Base-by-base conservation (phyloP, 1,284 basidiomycete genomes). In the Ganoderma sinense region DNA sequence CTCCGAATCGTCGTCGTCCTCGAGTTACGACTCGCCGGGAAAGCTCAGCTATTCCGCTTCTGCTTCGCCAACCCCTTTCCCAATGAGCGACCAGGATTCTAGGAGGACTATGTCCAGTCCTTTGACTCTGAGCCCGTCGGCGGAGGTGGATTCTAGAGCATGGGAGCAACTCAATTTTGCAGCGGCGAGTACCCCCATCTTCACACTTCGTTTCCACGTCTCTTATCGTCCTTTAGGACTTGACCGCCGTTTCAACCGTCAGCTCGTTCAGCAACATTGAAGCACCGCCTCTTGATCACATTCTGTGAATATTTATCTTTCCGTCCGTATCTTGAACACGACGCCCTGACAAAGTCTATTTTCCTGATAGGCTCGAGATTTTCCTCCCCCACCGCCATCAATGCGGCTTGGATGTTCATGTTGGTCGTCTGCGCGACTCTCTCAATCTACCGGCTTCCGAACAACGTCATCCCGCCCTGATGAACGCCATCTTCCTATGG, bases 401-500 rank as follows among this genome's bases (percentile, higher is more conserved):
- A 78, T 89, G 88, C 73, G 90, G 92, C 60, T 81, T 94, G 11
- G 90, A 89, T 63, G 80, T 93, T 63, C 86, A 92, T 77, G 87
- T 90, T 77, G 88, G 87, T 39, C 86, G 86, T 60, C 82, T 94
- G 41, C 83, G 89, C 40, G 89, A 89, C 60, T 89, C 87, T 45
- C 82, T 92, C 63, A 82, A 79, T 63, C 81, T 84, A 3, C 85
- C 89, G 18, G 66, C 78, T 2, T 75, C 84, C 62, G 88, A 92
- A 71, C 90, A 90, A 67, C 87, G 87, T 33, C 93, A 94, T 75
- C 89, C 92, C 10, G 88, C 86, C 59, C 84, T 94, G 14, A 88
- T 93, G 85, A 92, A 94, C 76, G 86, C 92, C 69, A 91, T 94
- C 75, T 94, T 89, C 78, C 86, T 94, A 4, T 93, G 92, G 90